Conservation (phyloP, 1,139 yeast species). For the Taphrina wiesneri region DNA sequence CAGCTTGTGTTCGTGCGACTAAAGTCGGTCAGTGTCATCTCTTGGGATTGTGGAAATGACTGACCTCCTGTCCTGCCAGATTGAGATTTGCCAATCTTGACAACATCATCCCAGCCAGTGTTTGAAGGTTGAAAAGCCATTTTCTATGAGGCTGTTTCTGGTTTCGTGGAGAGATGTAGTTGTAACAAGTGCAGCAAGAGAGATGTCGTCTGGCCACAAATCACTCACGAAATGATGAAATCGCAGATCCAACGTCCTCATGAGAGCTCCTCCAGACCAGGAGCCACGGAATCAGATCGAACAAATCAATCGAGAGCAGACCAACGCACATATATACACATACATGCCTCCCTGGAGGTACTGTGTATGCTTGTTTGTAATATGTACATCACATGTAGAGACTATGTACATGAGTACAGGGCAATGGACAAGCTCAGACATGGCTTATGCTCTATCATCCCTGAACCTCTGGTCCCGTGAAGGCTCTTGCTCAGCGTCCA, state of each 20-base stretch:
- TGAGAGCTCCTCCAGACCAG: not conserved
- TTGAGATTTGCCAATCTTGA: slow-evolving; percentile 27
- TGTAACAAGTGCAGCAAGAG: not conserved
- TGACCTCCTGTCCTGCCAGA: slow-evolving; percentile 27
- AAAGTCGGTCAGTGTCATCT: not conserved
- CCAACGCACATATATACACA: too few relatives aligned
- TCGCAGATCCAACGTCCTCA: not conserved
- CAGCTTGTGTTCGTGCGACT: slow-evolving; percentile 76
- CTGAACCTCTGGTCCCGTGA: too few relatives aligned
- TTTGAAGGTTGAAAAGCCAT: slow-evolving; percentile 24
- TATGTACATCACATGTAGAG: too few relatives aligned
- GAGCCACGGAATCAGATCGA: slow-evolving; percentile 1
- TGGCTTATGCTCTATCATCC: too few relatives aligned
- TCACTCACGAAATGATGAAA: not conserved
- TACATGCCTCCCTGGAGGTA: too few relatives aligned
- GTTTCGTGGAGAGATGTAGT: not conserved
- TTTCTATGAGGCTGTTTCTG: not conserved
- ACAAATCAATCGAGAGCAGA: not conserved
- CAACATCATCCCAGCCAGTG: slow-evolving; percentile 35
- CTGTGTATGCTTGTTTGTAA: too few relatives aligned
- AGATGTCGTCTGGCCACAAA: slow-evolving; percentile 10
- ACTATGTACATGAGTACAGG: too few relatives aligned
- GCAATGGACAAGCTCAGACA: too few relatives aligned
- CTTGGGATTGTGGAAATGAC: not conserved
- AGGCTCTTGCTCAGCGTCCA: too few relatives aligned